Conservation (phyloP, 257 asterid species). For the Echites panduratus region DNA sequence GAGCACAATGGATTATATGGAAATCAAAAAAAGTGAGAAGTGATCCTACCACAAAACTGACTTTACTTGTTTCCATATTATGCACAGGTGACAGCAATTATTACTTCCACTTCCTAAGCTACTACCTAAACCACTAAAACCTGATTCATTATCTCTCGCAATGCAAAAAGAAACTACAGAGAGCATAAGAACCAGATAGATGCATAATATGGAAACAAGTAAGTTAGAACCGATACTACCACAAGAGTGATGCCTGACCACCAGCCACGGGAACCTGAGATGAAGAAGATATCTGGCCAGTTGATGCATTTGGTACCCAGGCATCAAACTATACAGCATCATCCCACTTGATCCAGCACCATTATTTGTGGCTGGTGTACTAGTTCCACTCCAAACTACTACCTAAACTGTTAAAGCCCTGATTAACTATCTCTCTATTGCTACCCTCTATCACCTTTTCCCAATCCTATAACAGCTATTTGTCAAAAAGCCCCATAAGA, state of each 20-base stretch:
- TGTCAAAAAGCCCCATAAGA: constrained; percentile 32
- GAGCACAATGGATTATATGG: neutral
- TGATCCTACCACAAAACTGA: constrained; percentile 38
- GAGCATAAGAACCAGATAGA: neutral
- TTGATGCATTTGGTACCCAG: constrained; percentile 39
- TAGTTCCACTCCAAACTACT: constrained; percentile 30
- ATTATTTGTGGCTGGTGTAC: constrained; percentile 22
- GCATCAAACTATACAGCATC: constrained; percentile 33
- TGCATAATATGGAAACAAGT: neutral
- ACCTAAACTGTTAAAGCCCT: constrained; percentile 20
- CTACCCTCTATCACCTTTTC: constrained; percentile 19
- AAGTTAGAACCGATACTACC: constrained; percentile 34
- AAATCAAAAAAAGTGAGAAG: neutral
- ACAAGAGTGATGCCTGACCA: constrained; percentile 29
- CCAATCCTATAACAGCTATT: constrained; percentile 26
- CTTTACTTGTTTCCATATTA: too few species aligned
- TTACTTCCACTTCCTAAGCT: constrained; percentile 28
- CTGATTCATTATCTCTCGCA: constrained; percentile 6
- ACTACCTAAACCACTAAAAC: too few species aligned
- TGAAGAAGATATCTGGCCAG: constrained; percentile 37
- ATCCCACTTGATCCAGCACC: constrained; percentile 19
- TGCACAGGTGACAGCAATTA: constrained; percentile 20
- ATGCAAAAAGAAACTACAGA: neutral
- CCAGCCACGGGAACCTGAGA: constrained; percentile 30
- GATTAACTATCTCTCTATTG: constrained; percentile 16